phyloP scores from a whole-genome alignment of 169 alveolate species.

The Cryptosporidium muris region DNA sequence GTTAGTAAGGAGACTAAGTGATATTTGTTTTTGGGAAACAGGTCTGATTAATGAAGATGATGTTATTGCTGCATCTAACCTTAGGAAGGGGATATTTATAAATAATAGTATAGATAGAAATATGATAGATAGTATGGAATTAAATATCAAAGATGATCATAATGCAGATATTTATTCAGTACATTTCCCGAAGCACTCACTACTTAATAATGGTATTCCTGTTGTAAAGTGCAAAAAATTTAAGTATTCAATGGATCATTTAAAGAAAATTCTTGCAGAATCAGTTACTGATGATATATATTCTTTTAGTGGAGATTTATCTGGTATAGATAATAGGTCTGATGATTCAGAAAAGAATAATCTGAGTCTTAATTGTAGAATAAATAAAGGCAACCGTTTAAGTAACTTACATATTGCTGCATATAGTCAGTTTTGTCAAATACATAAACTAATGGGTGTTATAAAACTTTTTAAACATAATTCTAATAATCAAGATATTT shows the following conservation, averaged over 20 bases:
- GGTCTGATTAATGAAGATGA: background rate
- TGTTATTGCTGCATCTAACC: background rate
- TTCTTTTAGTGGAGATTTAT: too few species aligned
- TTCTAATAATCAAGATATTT: background rate
- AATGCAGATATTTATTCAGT: too few species aligned
- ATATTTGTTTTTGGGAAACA: slow-evolving; percentile 36
- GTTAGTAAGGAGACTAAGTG: slow-evolving; percentile 7
- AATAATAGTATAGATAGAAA: too few species aligned
- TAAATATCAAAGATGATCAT: too few species aligned
- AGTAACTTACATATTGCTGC: too few species aligned
- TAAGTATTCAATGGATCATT: slow-evolving; percentile 3
- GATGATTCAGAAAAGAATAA: too few species aligned
- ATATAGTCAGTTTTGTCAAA: slow-evolving; percentile 19
- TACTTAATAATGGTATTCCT: background rate
- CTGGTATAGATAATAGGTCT: too few species aligned
- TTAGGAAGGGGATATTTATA: background rate
- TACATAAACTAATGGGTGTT: slow-evolving; percentile 32
- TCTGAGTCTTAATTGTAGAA: too few species aligned
- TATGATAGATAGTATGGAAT: too few species aligned
- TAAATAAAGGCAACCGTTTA: too few species aligned
- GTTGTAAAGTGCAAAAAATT: slow-evolving; percentile 48
- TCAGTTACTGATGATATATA: background rate
- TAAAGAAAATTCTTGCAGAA: slow-evolving; percentile 35
- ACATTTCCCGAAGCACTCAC: too few species aligned
- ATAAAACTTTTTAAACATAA: too few species aligned